A percentile compares a stretch with the other conserved stretches of the same genome.
phyloP scores from a whole-genome alignment of 805 yeast genomes.

The Wickerhamiella occidentalis region DNA sequence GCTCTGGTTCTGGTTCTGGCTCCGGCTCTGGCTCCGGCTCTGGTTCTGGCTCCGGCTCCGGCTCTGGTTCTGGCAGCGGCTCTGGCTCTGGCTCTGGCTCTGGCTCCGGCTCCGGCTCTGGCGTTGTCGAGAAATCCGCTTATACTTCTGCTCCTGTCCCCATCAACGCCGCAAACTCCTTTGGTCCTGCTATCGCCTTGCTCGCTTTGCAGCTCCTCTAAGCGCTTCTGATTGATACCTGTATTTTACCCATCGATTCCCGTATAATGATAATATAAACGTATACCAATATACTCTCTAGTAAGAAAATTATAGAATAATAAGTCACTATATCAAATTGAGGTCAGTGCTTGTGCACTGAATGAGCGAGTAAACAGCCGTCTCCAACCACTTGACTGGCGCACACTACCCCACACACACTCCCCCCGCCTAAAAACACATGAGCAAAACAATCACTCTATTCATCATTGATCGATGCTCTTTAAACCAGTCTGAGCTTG shows the following conservation, averaged over 20 bases:
- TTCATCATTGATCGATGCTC: neutral
- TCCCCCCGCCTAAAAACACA: neutral
- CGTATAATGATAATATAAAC: neutral
- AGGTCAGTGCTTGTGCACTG: no score
- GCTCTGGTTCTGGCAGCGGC: no score
- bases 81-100: no score
- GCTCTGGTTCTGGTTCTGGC: no score
- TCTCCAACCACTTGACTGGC: neutral
- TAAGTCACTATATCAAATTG: no score
- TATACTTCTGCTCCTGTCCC: constrained; percentile 10
- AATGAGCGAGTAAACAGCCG: no score
- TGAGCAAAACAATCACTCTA: constrained; percentile 6
- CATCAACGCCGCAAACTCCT: constrained; percentile 6
- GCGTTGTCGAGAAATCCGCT: neutral
- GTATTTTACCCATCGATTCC: neutral
- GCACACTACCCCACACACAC: neutral
- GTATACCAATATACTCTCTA: no score
- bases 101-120: no score
- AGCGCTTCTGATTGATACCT: neutral
- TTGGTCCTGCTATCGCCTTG: constrained; percentile 6
- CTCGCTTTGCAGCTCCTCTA: neutral
- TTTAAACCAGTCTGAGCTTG: neutral
- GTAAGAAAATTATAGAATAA: no score
- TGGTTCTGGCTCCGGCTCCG: no score
- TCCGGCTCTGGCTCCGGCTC: no score